Percentiles rank a stretch among this genome's conserved stretches.
Conservation (phyloP, 805 yeast species). For the Kazachstania kunashirensis region DNA sequence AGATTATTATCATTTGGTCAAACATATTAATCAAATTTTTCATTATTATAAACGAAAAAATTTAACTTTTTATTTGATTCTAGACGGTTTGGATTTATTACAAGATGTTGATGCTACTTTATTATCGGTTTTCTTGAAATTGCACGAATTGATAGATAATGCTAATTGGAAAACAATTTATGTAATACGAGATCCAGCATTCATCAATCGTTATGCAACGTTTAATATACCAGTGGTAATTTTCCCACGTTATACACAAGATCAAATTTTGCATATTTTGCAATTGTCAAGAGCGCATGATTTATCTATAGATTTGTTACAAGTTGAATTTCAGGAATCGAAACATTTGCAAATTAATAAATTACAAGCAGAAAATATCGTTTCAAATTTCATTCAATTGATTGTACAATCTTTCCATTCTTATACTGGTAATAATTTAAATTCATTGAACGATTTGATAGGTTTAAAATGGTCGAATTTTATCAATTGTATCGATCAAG, state of each 20-base stretch:
- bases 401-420: conserved; percentile 26
- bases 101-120: conserved; percentile 26
- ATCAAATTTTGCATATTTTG: conserved; percentile 15
- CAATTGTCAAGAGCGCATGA: conserved; percentile 12
- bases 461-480: conserved; percentile 26
- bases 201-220: conserved; percentile 21
- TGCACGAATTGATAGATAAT: conserved; percentile 19
- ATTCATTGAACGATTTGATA: conserved; percentile 21
- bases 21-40: conserved; percentile 12
- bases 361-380: conserved; percentile 10
- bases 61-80: conserved; percentile 14
- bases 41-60: conserved; percentile 1
- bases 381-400: conserved; percentile 20
- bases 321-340: conserved; percentile 6
- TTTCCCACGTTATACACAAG: conserved; percentile 23
- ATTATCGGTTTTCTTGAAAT: conserved; percentile 18
- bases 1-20: conserved; percentile 21
- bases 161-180: conserved; percentile 19
- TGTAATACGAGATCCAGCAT: conserved; percentile 16
- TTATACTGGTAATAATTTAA: conserved; percentile 27
- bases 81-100: conserved; percentile 27
- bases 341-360: conserved; percentile 2
- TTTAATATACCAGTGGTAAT: conserved; percentile 21
- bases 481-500: conserved; percentile 11
- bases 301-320: too few relatives aligned